Base-by-base conservation (phyloP, 2,329 filamentous ascomycete genomes). In the Trichophyton verrucosum region DNA sequence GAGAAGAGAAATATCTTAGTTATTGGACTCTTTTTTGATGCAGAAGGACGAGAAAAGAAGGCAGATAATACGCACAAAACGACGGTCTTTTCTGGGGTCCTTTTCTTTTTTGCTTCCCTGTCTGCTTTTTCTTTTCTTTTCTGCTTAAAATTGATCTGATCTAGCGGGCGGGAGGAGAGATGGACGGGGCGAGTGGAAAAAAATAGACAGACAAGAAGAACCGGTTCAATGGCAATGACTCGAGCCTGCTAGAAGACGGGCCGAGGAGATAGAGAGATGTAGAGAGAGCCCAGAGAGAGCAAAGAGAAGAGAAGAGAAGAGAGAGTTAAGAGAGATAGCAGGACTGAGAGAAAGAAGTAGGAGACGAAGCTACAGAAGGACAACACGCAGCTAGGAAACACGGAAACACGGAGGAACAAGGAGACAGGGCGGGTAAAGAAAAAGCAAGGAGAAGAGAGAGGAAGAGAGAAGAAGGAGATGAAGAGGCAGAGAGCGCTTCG, bases 331-430 rank as follows among this genome's bases (percentile, higher is more conserved):
- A 44, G 40, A 17, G 40, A n/a, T n/a, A 8, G n/a, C 15, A 17
- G 15, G n/a, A 17, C n/a, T n/a, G 40, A 44, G n/a, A 17, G 15
- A 44, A 17, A 44, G 40, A 44, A 44, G 40, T 44, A 47, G 44
- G 44, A 57, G 55, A 51, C 33, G 33, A 38, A 38, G 24, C 24
- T 51, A 56, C 46, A 47, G 49, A 57, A 36, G 36, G n/a, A 51
- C 63, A 44, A 60, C 64, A 65, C 59, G 63, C 60, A 65, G 64
- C 58, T 57, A 64, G 64, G 66, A 64, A 67, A 65, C 64, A 64
- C 65, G 64, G 68, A 70, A 68, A 69, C 65, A 68, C 66, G 63
- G 62, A 44, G 58, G 33, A 62, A 59, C 61, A 64, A 66, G 65
- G 58, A 65, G 66, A 62, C 44, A 53, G 51, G 55, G 38, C 20